Evolutionary conservation across 1,139 yeast species (phyloP), one percentile per base, ranked within the genome.

Genomic region (Protomyces macrosporus): DNA sequence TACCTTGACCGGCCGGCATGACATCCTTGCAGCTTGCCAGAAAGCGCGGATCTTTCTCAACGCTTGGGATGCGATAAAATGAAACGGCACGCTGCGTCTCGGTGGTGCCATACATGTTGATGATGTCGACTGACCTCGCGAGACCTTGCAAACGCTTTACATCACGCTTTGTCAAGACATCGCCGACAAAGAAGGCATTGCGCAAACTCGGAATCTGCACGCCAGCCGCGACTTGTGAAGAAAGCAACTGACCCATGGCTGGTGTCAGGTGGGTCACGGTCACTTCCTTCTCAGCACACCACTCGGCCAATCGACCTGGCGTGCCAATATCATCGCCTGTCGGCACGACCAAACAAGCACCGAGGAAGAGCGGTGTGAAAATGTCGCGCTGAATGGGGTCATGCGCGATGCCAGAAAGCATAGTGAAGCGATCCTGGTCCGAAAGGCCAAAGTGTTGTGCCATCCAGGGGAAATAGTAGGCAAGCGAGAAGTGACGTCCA

Each of bases 381-480:
- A 93, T 95, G 75, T 93, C 99, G 80, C 99, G 87, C 78, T 93
- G 99, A 68, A 93, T 93, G 14, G 99, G 99, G 76, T 93, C 99
- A 74, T 93, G 99, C 0, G 99, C 99, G 75, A 93, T 93, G 73
- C 99, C 99, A 35, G 96, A 88, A 67, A 93, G 82, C 99, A 93
- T 93, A 33, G 99, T 95, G 78, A 93, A 93, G 73, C 81, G 87
- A 76, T 95, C 98, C 53, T 85, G 82, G 65, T 83, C 88, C 42
- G 88, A 82, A 58, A 93, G 81, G 53, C 85, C 84, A 72, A 95
- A 93, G 63, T 86, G 82, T 73, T 88, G 76, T 16, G 97, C 82
- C 99, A 93, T 93, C 99, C 99, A 93, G 48, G 96, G 96, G 82
- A 93, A 93, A 76, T 93, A 93, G 78, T 95, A 93, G 0, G 98